phyloP scores from a whole-genome alignment of 306 rosid species.

The Prunus dulcis region DNA sequence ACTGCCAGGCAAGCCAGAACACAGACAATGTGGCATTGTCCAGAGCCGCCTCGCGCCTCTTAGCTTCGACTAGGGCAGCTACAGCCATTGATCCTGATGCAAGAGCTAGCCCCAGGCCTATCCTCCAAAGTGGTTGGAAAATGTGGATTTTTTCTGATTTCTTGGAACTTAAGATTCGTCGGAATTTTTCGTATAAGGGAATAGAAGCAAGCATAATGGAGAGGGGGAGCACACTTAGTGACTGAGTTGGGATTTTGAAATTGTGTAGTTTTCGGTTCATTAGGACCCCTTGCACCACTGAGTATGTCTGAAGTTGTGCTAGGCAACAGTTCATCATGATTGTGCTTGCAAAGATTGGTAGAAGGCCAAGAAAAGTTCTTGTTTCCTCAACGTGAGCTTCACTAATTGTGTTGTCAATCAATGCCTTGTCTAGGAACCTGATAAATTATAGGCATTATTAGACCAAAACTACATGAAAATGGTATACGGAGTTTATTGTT shows the following conservation, averaged over 20 bases:
- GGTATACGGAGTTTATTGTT: neutral
- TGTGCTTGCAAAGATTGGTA: constrained; percentile 34
- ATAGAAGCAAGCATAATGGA: constrained; percentile 23
- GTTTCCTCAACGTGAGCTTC: constrained; percentile 34
- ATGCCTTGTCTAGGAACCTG: constrained; percentile 35
- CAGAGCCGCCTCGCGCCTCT: constrained; percentile 23
- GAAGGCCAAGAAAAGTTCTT: constrained; percentile 34
- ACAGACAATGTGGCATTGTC: constrained; percentile 20
- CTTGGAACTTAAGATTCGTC: neutral
- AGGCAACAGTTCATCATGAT: constrained; percentile 37
- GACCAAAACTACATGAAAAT: neutral
- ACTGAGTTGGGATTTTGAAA: constrained; percentile 35
- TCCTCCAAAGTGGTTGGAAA: constrained; percentile 29
- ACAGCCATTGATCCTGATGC: constrained; percentile 33
- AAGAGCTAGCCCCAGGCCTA: constrained; percentile 30
- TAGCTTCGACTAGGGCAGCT: constrained; percentile 33
- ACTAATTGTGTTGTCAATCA: constrained; percentile 12
- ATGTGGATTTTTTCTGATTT: neutral
- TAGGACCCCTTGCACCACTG: constrained; percentile 37
- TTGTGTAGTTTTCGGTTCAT: constrained; percentile 27
- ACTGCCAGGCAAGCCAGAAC: constrained; percentile 37
- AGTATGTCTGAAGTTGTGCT: constrained; percentile 36
- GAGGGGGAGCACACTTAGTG: constrained; percentile 24
- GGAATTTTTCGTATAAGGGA: constrained; percentile 24
- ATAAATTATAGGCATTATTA: neutral